Evolutionary conservation across 202 grass and related monocot genomes (phyloP).

Genomic region (Cymbopogon flexuosus): DNA sequence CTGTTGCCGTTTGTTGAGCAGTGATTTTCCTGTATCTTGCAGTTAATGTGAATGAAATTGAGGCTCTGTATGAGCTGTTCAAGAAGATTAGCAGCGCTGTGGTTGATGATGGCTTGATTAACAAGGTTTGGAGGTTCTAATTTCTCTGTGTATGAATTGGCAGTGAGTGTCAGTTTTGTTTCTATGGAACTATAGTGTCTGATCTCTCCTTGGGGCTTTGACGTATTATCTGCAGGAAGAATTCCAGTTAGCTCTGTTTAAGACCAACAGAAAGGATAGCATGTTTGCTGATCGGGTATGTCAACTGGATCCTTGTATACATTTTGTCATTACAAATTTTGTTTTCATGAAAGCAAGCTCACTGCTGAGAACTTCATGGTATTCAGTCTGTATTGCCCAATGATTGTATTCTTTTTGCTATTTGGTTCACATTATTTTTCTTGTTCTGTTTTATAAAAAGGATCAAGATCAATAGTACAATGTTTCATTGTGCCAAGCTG

Average conservation of each 20-base stretch:
- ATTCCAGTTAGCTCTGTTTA: slow-evolving; percentile 84
- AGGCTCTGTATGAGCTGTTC: slow-evolving; percentile 74
- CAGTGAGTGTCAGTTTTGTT: not conserved
- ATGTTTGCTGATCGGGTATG: slow-evolving; percentile 95
- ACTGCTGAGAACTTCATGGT: not conserved
- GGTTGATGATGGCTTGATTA: slow-evolving; percentile 81
- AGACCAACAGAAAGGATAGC: slow-evolving; percentile 88
- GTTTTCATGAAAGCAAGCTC: not conserved
- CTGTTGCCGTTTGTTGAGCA: not conserved
- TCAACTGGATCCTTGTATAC: not conserved
- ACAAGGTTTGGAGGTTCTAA: slow-evolving; percentile 52
- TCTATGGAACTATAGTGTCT: not conserved
- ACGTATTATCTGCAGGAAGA: slow-evolving; percentile 57
- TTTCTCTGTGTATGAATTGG: not conserved
- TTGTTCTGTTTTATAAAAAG: not conserved
- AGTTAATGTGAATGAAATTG: slow-evolving; percentile 84
- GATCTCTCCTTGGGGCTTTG: not conserved
- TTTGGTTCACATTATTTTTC: not conserved
- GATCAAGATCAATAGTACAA: not conserved
- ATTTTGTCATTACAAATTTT: not conserved
- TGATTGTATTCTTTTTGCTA: not conserved
- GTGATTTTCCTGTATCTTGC: slow-evolving; percentile 21
- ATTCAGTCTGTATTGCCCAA: not conserved
- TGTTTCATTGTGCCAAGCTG: not conserved
- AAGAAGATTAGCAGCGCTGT: slow-evolving; percentile 84